Base-by-base conservation (phyloP, 2,329 filamentous ascomycete genomes). In the Botryotinia globosa region DNA sequence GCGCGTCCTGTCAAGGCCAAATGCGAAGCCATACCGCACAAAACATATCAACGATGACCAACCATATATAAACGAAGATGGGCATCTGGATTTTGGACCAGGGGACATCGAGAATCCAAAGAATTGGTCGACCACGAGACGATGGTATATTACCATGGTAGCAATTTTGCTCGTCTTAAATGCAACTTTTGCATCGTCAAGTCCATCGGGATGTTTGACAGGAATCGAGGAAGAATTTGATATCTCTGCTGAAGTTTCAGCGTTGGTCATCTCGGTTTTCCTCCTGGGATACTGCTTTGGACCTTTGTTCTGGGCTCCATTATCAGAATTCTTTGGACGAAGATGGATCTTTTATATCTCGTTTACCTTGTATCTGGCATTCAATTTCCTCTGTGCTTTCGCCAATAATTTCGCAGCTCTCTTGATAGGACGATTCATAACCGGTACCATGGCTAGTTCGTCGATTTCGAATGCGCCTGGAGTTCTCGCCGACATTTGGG, bases 391-490 rank as follows among this genome's bases (percentile, higher is more conserved):
- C 7, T 85, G 84, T 37, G 87, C 88, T 0, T 89, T 87, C 20
- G 83, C 87, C 0, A 83, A 87, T 71, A 89, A 86, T 75, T 88
- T 90, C 74, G 83, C 82, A 45, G 86, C 87, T 1, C 82, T 93
- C 4, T 82, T 93, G 32, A 84, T 91, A 14, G 84, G 92, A 48
- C 88, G 91, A 59, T 92, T 92, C 82, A 87, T 92, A 66, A 87
- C 87, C 4, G 89, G 89, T 58, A 83, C 87, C 3, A 90, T 90
- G 78, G 89, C 88, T 16, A 87, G 87, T 4, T 87, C 87, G 12
- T 86, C 88, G 3, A 82, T 91, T 75, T 90, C 87, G 44, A 90
- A 90, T 77, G 86, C 87, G 2, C 87, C 88, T 2, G 89, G 88
- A 71, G 87, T 89, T 14, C 87, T 90, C 74, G 87, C 88, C 18